Conservation (phyloP, 169 alveolate species). For the Plasmodium cynomolgi region DNA sequence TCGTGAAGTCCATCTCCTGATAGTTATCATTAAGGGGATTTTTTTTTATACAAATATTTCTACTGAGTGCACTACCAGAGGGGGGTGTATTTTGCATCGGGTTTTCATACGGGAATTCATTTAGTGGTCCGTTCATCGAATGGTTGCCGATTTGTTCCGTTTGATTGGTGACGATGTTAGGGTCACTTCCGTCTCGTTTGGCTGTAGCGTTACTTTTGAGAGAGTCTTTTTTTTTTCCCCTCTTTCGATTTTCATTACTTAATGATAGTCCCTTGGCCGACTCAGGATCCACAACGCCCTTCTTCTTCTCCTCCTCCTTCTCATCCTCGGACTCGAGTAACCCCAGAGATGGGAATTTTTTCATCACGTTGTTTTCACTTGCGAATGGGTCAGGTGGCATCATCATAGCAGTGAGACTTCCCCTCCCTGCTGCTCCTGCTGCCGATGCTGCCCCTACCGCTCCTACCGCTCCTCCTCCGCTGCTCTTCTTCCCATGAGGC, state of each 20-base stretch:
- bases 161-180: not conserved
- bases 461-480: not conserved
- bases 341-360: not conserved
- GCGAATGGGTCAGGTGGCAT: not conserved
- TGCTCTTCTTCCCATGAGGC: not conserved
- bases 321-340: not conserved
- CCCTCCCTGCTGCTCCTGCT: not conserved
- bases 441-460: not conserved
- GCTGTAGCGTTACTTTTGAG: not conserved
- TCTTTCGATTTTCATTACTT: not conserved
- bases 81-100: not conserved
- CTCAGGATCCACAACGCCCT: not conserved
- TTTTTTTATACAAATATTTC: not conserved
- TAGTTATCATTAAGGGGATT: not conserved
- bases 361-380: not conserved
- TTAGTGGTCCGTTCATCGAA: not conserved
- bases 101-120: not conserved
- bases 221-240: not conserved
- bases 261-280: not conserved
- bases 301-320: too few species aligned
- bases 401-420: not conserved
- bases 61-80: not conserved
- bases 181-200: not conserved
- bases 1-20: constrained; percentile 13
- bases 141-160: not conserved